Evolutionary conservation across 2,329 filamentous ascomycete genomes (phyloP), one percentile per base, ranked within the genome.

Genomic region (Neofusicoccum parvum): DNA sequence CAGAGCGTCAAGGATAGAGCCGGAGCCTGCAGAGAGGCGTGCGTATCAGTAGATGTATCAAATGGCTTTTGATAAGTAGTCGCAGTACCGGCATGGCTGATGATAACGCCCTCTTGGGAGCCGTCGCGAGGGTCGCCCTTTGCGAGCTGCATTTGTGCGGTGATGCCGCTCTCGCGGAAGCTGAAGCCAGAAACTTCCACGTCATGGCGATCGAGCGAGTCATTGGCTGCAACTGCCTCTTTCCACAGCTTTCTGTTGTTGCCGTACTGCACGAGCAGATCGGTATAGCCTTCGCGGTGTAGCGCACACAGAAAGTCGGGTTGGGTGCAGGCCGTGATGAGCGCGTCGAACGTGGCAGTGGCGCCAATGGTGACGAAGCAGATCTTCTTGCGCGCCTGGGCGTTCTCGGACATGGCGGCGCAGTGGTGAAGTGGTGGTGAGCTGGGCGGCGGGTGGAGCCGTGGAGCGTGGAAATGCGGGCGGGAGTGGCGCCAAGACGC

Each of bases 361-460:
- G 95, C 94, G 65, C 95, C 95, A 36, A 97, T 90, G 0, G 95
- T 98, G 64, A 97, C 90, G 70, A 99, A 91, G 75, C 92, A 95
- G 62, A 81, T 81, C 68, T 81, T 83, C 37, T 70, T 71, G 32
- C 17, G 56, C 12, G 7, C 20, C 39, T 59, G 56, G 3, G 32
- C 32, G 3, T 27, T 5, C 46, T 45, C 32, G 15, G 51, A 34
- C 51, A 49, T 62, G 37, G 46, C n/a, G 23, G 37, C 14, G 53
- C 17, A 7, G 15, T 39, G 37, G 5, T 27, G 32, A 10, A 12
- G 12, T 12, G 17, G 39, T 14, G 27, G 12, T 37, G 51, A 4
- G 10, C 12, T 36, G 17, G 37, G 11, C 5, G 27, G 41, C 39
- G 27, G 12, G 2, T n/a, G 50, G 6, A 32, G 49, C 5, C 7